phyloP scores from a whole-genome alignment of 2,329 filamentous ascomycete genomes.

The Colletotrichum tofieldiae region DNA sequence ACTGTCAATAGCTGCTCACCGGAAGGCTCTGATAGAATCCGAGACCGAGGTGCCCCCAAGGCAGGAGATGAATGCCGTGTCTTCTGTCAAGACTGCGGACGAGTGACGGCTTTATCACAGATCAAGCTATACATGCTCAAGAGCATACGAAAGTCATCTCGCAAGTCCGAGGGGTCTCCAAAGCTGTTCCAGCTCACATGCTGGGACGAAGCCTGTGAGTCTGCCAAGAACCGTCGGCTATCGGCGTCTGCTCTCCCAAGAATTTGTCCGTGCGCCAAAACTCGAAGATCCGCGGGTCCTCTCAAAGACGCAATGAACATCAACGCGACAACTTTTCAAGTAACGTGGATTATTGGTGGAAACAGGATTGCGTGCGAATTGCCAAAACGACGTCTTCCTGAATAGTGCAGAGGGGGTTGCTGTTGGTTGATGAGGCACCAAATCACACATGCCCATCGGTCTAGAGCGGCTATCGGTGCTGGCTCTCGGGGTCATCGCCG shows the following conservation, averaged over 20 bases:
- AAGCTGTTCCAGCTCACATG: conserved; percentile 10
- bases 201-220: conserved; percentile 16
- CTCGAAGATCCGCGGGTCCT: background rate
- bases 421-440: background rate
- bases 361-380: background rate
- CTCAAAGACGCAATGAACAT: background rate
- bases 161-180: background rate
- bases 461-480: background rate
- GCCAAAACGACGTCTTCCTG: background rate
- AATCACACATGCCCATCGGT: background rate
- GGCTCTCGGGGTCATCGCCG: background rate
- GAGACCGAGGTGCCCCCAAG: too few relatives aligned
- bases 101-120: background rate
- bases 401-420: background rate
- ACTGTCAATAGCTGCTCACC: too few relatives aligned
- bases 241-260: background rate
- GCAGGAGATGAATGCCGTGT: too few relatives aligned
- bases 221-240: conserved; percentile 14
- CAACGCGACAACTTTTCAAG: background rate
- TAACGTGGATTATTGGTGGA: background rate
- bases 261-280: background rate
- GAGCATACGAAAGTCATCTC: background rate
- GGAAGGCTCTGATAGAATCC: too few relatives aligned
- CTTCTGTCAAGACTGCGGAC: too few relatives aligned
- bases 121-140: background rate